Conservation (phyloP, 2,329 filamentous ascomycete species). For the Cytospora piceae region DNA sequence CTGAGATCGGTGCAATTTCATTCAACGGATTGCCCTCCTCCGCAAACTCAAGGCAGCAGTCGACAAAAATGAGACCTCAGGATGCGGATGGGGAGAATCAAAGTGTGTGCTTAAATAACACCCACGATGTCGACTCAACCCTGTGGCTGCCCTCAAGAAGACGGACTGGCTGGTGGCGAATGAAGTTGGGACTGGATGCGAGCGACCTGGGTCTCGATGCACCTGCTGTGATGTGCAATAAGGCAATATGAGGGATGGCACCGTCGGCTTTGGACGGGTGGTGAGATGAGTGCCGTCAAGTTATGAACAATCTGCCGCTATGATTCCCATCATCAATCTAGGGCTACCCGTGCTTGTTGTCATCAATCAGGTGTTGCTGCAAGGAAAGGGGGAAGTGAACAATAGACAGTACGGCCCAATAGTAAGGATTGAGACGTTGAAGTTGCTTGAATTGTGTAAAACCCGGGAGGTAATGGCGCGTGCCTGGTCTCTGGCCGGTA, state of each 20-base stretch:
- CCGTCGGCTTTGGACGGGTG: slow-evolving; percentile 9
- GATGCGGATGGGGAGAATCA: background rate
- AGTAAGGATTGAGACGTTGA: background rate
- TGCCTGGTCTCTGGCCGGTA: slow-evolving; percentile 12
- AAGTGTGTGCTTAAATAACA: background rate
- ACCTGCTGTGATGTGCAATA: background rate
- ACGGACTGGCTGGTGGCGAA: background rate
- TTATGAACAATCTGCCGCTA: slow-evolving; percentile 11
- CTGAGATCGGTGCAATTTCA: background rate
- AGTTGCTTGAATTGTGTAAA: slow-evolving; percentile 12
- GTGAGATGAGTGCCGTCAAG: slow-evolving; percentile 6
- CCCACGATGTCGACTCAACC: background rate
- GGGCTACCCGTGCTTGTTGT: slow-evolving; percentile 13
- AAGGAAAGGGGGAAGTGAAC: background rate
- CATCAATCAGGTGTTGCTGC: background rate
- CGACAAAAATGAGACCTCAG: background rate
- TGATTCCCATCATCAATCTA: slow-evolving; percentile 19
- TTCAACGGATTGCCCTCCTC: background rate
- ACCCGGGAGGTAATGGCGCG: slow-evolving; percentile 4
- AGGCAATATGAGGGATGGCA: background rate
- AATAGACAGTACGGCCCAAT: background rate
- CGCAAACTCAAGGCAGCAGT: background rate
- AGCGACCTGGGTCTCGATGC: background rate
- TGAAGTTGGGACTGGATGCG: background rate
- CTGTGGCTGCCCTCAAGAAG: background rate